Percentiles rank a stretch among this genome's conserved stretches.
Evolutionary conservation across 768 basidiomycete genomes (phyloP).

Genomic region (Lentinula raphanica): DNA sequence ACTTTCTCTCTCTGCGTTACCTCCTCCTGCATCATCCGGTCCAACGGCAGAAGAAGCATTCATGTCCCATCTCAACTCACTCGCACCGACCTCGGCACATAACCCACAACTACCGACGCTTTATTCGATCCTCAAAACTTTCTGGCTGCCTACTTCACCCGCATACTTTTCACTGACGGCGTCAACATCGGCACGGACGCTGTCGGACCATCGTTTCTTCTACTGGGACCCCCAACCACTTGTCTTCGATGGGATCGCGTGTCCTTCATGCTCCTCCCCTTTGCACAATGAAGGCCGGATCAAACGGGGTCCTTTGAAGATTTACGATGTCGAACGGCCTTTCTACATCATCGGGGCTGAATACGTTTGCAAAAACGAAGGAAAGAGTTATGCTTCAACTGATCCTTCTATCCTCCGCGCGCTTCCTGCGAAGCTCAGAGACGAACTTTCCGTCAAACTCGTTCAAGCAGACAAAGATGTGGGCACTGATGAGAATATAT

Average conservation of each 20-base stretch:
- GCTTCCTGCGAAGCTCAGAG: constrained; percentile 59
- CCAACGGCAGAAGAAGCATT: constrained; percentile 75
- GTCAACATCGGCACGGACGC: constrained; percentile 62
- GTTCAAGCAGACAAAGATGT: constrained; percentile 53
- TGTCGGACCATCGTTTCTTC: constrained; percentile 73
- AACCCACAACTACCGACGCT: constrained; percentile 58
- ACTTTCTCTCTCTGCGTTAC: constrained; percentile 46
- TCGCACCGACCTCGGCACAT: constrained; percentile 45
- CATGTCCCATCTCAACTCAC: constrained; percentile 66
- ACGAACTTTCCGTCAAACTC: constrained; percentile 69
- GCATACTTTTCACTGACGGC: constrained; percentile 73
- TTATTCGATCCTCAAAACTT: constrained; percentile 75
- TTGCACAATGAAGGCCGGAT: constrained; percentile 69
- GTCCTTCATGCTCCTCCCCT: constrained; percentile 57
- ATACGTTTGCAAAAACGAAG: constrained; percentile 65
- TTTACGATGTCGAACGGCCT: constrained; percentile 74
- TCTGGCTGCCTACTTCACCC: constrained; percentile 79
- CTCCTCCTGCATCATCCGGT: constrained; percentile 54
- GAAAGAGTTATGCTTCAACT: constrained; percentile 65
- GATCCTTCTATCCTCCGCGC: constrained; percentile 68
- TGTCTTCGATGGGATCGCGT: constrained; percentile 76
- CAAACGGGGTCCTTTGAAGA: constrained; percentile 66
- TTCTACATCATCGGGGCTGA: constrained; percentile 86
- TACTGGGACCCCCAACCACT: constrained; percentile 85
- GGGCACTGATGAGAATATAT: constrained; percentile 54